A percentile compares a stretch with the other conserved stretches of the same genome.
Conservation (phyloP, 2,329 filamentous ascomycete genomes). For the Microdochium bolleyi region DNA sequence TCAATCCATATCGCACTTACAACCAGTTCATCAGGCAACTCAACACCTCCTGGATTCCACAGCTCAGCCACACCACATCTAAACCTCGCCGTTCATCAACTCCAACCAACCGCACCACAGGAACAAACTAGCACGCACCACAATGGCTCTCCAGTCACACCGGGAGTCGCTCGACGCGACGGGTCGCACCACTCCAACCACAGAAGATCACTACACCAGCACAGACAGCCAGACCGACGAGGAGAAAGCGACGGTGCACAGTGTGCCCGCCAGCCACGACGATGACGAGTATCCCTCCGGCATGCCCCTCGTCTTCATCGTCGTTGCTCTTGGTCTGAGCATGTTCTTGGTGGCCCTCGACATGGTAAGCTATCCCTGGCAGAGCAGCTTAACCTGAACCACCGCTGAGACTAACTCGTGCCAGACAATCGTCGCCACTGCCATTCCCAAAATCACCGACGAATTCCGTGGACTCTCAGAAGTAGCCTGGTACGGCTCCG, state of each 20-base stretch:
- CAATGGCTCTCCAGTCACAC: background rate
- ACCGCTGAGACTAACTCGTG: background rate
- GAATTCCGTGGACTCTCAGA: slow-evolving; percentile 43
- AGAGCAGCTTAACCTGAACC: background rate
- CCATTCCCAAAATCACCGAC: slow-evolving; percentile 47
- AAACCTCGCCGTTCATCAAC: no score
- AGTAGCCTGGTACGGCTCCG: slow-evolving; percentile 52
- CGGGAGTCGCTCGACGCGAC: background rate
- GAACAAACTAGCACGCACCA: background rate
- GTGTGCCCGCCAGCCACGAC: background rate
- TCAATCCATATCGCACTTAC: no score
- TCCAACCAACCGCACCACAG: no score
- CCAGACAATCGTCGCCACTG: slow-evolving; percentile 48
- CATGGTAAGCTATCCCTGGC: slow-evolving; percentile 21
- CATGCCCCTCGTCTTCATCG: slow-evolving; percentile 30
- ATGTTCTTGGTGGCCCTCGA: slow-evolving; percentile 43
- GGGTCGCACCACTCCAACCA: background rate
- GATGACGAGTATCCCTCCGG: slow-evolving; percentile 30
- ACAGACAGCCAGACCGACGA: background rate
- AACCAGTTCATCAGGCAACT: no score
- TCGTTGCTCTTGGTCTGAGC: slow-evolving; percentile 35
- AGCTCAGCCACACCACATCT: no score
- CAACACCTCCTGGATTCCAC: no score
- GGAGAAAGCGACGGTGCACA: background rate
- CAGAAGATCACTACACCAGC: background rate